Evolutionary conservation across 495 filamentous ascomycete genomes (phyloP).

Genomic region (Trichocladium antarcticum): DNA sequence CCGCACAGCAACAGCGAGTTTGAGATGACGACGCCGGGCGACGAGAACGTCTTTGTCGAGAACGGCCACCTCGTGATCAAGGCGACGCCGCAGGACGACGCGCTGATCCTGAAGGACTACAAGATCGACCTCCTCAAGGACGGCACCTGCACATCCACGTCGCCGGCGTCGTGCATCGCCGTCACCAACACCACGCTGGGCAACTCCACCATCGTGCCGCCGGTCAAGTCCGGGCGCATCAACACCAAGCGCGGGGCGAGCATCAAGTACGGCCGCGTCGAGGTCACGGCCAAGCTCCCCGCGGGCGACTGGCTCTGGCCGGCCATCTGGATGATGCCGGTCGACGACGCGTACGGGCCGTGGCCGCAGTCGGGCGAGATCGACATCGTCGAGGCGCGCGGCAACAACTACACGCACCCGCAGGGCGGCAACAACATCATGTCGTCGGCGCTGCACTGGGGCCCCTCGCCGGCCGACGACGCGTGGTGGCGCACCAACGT

Average conservation of each 20-base stretch:
- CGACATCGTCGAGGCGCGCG: constrained; percentile 67
- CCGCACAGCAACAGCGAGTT: constrained; percentile 66
- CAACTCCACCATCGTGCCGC: constrained; percentile 63
- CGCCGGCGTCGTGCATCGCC: constrained; percentile 48
- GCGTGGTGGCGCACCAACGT: constrained; percentile 69
- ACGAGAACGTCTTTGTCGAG: constrained; percentile 62
- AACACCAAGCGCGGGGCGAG: constrained; percentile 55
- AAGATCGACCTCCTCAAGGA: constrained; percentile 54
- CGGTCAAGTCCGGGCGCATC: constrained; percentile 67
- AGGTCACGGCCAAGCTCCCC: constrained; percentile 66
- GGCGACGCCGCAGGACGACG: constrained; percentile 61
- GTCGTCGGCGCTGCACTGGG: constrained; percentile 75
- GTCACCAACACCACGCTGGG: constrained; percentile 52
- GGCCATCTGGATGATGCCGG: constrained; percentile 85
- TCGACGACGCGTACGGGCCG: constrained; percentile 55
- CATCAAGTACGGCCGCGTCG: constrained; percentile 73
- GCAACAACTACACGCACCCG: constrained; percentile 63
- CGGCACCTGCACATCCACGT: constrained; percentile 52
- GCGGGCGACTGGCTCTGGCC: constrained; percentile 82
- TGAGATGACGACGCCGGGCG: constrained; percentile 53
- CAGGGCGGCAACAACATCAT: constrained; percentile 75
- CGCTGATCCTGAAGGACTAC: constrained; percentile 49
- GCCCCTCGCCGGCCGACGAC: constrained; percentile 49
- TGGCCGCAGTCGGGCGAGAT: constrained; percentile 84
- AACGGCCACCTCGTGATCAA: constrained; percentile 61